These are phyloP conservation scores for Metschnikowia koreensis DNA, from an alignment of 805 yeast genomes.

Conservation along the genomic window DNA sequence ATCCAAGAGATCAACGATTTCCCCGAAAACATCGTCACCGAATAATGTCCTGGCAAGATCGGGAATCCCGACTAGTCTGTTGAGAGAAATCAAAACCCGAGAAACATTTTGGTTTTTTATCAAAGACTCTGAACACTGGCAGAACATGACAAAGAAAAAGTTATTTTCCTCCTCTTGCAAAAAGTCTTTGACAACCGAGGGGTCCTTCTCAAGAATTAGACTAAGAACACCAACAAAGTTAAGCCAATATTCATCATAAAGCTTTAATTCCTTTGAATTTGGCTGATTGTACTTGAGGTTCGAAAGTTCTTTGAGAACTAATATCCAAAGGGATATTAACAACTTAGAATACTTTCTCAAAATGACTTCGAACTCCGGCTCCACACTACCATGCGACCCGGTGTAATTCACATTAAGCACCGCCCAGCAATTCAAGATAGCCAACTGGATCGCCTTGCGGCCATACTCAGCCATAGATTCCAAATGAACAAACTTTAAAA, in stretches of 20 bases:
- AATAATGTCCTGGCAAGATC: constrained; percentile 60
- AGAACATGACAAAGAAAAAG: constrained; percentile 76
- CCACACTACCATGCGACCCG: constrained; percentile 22
- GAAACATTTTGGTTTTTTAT: constrained; percentile 48
- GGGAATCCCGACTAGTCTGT: constrained; percentile 53
- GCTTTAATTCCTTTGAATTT: constrained; percentile 40
- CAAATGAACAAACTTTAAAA: constrained; percentile 56
- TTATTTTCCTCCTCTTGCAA: constrained; percentile 57
- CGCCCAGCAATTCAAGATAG: constrained; percentile 75
- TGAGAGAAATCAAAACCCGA: constrained; percentile 47
- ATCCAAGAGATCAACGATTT: constrained; percentile 72
- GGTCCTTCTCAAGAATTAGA: constrained; percentile 53
- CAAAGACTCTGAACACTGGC: constrained; percentile 78
- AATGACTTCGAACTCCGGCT: constrained; percentile 47
- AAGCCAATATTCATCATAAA: constrained; percentile 67
- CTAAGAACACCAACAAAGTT: constrained; percentile 77
- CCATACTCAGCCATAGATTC: constrained; percentile 43
- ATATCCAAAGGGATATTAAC: constrained; percentile 77
- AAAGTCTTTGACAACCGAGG: constrained; percentile 42
- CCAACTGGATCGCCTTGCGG: constrained; percentile 53
- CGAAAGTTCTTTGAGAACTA: constrained; percentile 71
- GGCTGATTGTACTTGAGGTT: constrained; percentile 53
- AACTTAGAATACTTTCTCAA: constrained; percentile 55
- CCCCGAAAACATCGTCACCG: constrained; percentile 67
- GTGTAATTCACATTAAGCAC: constrained; percentile 41